Conservation (phyloP, 176 grass and related monocot genomes). For the Zizania latifolia region DNA sequence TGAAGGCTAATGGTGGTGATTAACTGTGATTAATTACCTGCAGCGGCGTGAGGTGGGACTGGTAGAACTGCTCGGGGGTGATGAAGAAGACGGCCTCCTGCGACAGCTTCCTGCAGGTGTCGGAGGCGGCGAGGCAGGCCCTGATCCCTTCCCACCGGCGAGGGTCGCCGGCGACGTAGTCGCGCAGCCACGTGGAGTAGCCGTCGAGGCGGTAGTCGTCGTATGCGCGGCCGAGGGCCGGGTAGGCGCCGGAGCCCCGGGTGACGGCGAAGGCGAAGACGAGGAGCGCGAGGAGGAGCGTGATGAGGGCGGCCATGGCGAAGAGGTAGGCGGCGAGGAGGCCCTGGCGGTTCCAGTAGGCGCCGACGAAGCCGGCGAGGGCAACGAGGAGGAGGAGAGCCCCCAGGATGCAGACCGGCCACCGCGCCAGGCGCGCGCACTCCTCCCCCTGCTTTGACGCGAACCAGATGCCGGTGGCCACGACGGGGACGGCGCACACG, state of each 20-base stretch:
- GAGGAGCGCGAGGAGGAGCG: constrained; percentile 60
- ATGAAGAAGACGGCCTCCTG: constrained; percentile 46
- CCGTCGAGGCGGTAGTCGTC: constrained; percentile 64
- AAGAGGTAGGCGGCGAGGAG: constrained; percentile 90
- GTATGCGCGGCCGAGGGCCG: constrained; percentile 44
- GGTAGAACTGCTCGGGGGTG: constrained; percentile 61
- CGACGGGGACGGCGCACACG: constrained; percentile 62
- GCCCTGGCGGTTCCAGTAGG: constrained; percentile 61
- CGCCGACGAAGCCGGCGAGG: constrained; percentile 65
- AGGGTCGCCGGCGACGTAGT: constrained; percentile 38
- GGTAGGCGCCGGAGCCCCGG: constrained; percentile 34
- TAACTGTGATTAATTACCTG: constrained; percentile 32
- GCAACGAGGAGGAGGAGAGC: constrained; percentile 68
- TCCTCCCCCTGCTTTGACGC: constrained; percentile 53
- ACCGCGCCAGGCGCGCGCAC: constrained; percentile 52
- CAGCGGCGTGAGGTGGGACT: constrained; percentile 56
- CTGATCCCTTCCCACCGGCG: constrained; percentile 46
- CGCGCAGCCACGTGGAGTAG: constrained; percentile 59
- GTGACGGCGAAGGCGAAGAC: constrained; percentile 75
- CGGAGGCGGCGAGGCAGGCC: constrained; percentile 46
- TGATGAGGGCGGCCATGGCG: constrained; percentile 71
- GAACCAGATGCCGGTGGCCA: constrained; percentile 67
- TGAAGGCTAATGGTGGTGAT: too few relatives aligned
- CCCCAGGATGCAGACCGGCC: constrained; percentile 60
- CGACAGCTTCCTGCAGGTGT: constrained; percentile 54